A percentile compares a stretch with the other conserved stretches of the same genome.
Evolutionary conservation across 371 early-diverging fungal species (phyloP).

Genomic region (Mortierella sp.): DNA sequence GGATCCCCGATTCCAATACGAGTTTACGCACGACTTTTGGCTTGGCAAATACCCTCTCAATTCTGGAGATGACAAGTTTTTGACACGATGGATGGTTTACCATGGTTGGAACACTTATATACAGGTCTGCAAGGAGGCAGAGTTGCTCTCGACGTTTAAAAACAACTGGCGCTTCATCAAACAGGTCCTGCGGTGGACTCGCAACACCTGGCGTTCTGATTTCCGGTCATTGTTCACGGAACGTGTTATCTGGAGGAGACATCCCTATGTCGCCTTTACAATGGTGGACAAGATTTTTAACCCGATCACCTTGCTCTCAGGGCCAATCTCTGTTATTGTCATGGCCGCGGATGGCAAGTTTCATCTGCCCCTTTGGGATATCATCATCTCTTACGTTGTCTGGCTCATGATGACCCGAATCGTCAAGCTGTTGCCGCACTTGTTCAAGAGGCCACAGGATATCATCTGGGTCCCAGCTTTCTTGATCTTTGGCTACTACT

Average conservation of each 20-base stretch:
- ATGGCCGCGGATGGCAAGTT: conserved; percentile 51
- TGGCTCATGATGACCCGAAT: conserved; percentile 75
- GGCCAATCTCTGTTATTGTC: conserved; percentile 67
- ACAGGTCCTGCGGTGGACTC: conserved; percentile 78
- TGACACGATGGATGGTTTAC: conserved; percentile 81
- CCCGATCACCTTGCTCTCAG: conserved; percentile 73
- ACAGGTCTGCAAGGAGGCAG: conserved; percentile 76
- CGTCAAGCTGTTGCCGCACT: conserved; percentile 75
- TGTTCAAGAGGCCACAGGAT: conserved; percentile 73
- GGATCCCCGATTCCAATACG: conserved; percentile 74
- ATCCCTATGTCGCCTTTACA: conserved; percentile 78
- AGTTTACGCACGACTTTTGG: conserved; percentile 79
- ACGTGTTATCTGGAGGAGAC: conserved; percentile 68
- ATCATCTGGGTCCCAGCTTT: conserved; percentile 71
- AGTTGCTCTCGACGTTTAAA: conserved; percentile 76
- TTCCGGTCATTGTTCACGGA: conserved; percentile 71
- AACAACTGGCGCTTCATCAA: conserved; percentile 78
- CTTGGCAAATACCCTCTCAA: conserved; percentile 73
- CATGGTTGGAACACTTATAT: conserved; percentile 77
- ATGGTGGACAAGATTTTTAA: conserved; percentile 82
- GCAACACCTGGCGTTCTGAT: conserved; percentile 83
- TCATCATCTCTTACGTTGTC: conserved; percentile 65
- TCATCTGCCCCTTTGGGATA: conserved; percentile 63
- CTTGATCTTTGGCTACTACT: conserved; percentile 74
- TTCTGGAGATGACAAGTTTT: conserved; percentile 80